Base-by-base conservation (phyloP, 345 rosid genomes). In the Conringia planisiliqua region DNA sequence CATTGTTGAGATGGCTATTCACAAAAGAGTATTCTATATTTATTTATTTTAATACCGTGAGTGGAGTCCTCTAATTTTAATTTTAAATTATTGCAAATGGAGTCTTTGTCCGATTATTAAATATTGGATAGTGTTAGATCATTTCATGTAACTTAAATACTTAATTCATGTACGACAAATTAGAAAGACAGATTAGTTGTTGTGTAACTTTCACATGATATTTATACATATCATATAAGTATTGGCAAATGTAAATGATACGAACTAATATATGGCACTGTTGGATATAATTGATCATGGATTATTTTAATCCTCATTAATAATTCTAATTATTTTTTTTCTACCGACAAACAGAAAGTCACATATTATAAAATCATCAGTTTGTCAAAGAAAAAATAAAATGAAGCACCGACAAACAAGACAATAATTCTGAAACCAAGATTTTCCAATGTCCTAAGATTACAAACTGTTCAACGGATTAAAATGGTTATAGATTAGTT, bases 1-100 rank as follows among this genome's bases (percentile, higher is more conserved):
- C 51, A 62, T 39, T 27, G 62, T 72, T 72, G 70, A 72, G 70
- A 72, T 62, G 70, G 62, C 69, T 38, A 71, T 26, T 71, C 68
- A 50, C 10, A 42, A 20, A 13, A 16, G 17, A 62, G 3, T 51
- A 33, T 59, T 3, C 29, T 48, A 18, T 4, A 35, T 43, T n/a
- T 43, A 3, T 30, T 30, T 13, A 42, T 26, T 33, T 33, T 66
- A 33, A 20, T 48, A 33, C 35, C 6, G 5, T 20, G 14, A 35
- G 33, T 50, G 26, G 29, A 55, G 4, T 46, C 10, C 16, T 66
- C 13, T 32, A 46, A 2, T 18, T 47, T 46, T 10, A 10, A 1
- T 17, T 16, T 16, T 66, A 27, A 11, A 27, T 42, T 29, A 43
- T 46, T 58, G 74, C 74, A 58, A 70, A 32, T 58, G 46, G 44